Conservation (phyloP, 75 land plant species). For the Isoetes taiwanensis region DNA sequence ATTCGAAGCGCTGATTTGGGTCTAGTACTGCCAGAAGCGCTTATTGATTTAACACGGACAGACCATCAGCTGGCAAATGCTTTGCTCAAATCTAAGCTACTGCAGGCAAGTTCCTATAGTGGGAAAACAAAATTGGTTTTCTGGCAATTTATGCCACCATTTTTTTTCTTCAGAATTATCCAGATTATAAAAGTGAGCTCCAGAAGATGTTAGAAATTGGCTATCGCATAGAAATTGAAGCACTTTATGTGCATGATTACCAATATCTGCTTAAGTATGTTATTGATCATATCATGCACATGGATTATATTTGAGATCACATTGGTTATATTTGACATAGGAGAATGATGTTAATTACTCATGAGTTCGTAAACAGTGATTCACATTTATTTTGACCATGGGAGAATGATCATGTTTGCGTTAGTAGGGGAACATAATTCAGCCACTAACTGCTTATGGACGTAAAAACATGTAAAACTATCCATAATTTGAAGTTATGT, state of each 20-base stretch:
- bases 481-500: no score
- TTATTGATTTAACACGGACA: conserved; percentile 33
- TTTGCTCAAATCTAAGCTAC: conserved; percentile 52
- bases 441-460: no score
- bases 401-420: no score
- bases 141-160: no score
- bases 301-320: conserved; percentile 61
- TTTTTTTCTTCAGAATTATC: conserved; percentile 28
- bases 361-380: no score
- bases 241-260: conserved; percentile 74
- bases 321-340: no score
- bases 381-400: no score
- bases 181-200: conserved; percentile 51
- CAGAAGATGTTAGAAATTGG: conserved; percentile 48
- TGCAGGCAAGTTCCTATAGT: conserved; percentile 65
- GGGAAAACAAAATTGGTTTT: neutral
- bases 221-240: conserved; percentile 63
- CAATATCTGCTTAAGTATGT: conserved; percentile 59
- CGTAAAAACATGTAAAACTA: no score
- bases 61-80: conserved; percentile 65
- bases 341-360: no score
- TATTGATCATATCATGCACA: conserved; percentile 57
- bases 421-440: no score
- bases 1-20: conserved; percentile 46
- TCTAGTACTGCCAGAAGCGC: conserved; percentile 43